Conservation (phyloP, 2,329 filamentous ascomycete genomes). For the Myriosclerotinia duriaeana region DNA sequence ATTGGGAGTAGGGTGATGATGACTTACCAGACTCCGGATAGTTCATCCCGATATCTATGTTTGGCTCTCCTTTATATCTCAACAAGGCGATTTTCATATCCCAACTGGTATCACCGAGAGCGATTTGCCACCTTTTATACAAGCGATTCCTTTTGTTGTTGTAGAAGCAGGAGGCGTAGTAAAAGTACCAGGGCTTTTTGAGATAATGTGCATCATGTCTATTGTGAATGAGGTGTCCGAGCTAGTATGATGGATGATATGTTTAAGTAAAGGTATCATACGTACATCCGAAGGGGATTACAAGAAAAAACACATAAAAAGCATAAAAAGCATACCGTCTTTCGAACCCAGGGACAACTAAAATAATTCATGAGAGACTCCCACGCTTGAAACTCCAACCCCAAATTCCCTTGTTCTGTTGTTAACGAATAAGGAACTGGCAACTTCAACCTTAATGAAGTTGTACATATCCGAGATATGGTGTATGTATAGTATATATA, state of each 20-base stretch:
- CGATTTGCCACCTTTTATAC: constrained; percentile 29
- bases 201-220: neutral
- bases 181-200: constrained; percentile 29
- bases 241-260: neutral
- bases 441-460: no score
- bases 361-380: constrained; percentile 31
- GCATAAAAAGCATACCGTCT: constrained; percentile 23
- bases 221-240: neutral
- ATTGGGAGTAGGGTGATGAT: neutral
- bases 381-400: constrained; percentile 17
- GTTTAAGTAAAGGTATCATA: neutral
- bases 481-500: no score
- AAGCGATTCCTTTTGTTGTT: constrained; percentile 26
- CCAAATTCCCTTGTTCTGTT: no score
- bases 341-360: constrained; percentile 31
- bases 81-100: constrained; percentile 29
- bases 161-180: constrained; percentile 32
- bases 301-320: no score
- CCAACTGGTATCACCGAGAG: constrained; percentile 28
- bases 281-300: no score
- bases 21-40: neutral
- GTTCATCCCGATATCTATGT: constrained; percentile 17
- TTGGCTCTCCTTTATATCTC: constrained; percentile 16
- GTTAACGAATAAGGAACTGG: constrained; percentile 23
- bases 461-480: no score